Conservation (phyloP, 306 rosid genomes). For the Cicer pinnatifidum region DNA sequence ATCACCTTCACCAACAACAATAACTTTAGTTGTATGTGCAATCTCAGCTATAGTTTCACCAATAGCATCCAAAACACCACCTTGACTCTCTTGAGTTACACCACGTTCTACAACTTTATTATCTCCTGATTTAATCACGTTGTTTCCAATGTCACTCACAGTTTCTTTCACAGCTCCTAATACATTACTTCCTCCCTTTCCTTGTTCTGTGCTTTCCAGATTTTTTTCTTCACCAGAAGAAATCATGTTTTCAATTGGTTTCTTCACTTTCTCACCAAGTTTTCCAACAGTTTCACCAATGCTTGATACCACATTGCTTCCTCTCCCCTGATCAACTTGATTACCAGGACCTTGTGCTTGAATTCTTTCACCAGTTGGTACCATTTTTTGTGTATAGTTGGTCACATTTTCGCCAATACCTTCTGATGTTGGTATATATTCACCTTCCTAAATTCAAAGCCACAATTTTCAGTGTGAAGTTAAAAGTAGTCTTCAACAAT, state of each 20-base stretch:
- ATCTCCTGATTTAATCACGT: conserved; percentile 34
- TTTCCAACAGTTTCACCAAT: conserved; percentile 27
- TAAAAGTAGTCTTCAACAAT: neutral
- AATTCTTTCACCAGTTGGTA: conserved; percentile 11
- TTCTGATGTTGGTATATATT: conserved; percentile 33
- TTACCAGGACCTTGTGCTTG: conserved; percentile 27
- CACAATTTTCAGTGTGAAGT: conserved; percentile 32
- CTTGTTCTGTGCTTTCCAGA: no score
- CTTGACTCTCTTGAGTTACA: conserved; percentile 1
- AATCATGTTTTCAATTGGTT: conserved; percentile 27
- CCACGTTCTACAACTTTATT: conserved; percentile 38
- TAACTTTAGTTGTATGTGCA: conserved; percentile 59
- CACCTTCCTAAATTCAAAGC: conserved; percentile 39
- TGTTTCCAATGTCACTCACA: conserved; percentile 45
- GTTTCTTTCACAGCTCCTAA: conserved; percentile 52
- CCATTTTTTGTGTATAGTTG: conserved; percentile 19
- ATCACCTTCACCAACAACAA: conserved; percentile 54
- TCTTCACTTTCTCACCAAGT: conserved; percentile 41
- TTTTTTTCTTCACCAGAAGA: no score
- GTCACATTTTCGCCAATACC: conserved; percentile 45
- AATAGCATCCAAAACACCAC: conserved; percentile 59
- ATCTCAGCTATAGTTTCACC: conserved; percentile 73
- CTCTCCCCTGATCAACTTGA: neutral
- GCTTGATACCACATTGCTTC: no score
- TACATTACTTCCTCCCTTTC: conserved; percentile 28